Evolutionary conservation across 23 red algal species (phyloP).

Genomic region (Gracilaria caudata): DNA sequence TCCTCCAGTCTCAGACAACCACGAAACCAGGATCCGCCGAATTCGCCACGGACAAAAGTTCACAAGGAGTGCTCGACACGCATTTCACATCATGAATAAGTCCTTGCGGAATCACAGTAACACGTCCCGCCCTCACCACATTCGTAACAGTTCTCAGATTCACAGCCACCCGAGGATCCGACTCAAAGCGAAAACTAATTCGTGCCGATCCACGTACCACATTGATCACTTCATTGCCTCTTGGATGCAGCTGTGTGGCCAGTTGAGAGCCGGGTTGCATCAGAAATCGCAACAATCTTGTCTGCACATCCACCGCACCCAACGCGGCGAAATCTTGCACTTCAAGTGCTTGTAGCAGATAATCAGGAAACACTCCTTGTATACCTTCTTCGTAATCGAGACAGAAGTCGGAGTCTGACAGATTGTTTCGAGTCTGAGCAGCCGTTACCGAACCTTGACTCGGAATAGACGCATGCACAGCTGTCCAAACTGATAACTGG

Average conservation of each 20-base stretch:
- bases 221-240: not conserved
- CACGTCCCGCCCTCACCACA: not conserved
- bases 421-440: not conserved
- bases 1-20: too few species aligned
- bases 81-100: slow-evolving; percentile 1
- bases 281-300: not conserved
- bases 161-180: not conserved
- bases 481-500: too few species aligned
- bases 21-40: not conserved
- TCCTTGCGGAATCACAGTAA: slow-evolving; percentile 5
- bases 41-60: not conserved
- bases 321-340: not conserved
- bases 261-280: not conserved
- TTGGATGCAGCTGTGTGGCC: not conserved
- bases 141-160: not conserved
- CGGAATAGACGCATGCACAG: not conserved
- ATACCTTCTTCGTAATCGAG: not conserved
- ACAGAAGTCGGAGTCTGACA: not conserved
- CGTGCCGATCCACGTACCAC: not conserved
- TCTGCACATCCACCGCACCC: not conserved
- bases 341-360: not conserved
- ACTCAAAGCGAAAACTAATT: not conserved
- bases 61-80: not conserved
- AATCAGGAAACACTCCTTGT: not conserved
- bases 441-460: not conserved